A percentile compares a stretch with the other conserved stretches of the same genome.
Evolutionary conservation across 2,329 filamentous ascomycete genomes (phyloP).

Genomic region (Penicillium sp.): DNA sequence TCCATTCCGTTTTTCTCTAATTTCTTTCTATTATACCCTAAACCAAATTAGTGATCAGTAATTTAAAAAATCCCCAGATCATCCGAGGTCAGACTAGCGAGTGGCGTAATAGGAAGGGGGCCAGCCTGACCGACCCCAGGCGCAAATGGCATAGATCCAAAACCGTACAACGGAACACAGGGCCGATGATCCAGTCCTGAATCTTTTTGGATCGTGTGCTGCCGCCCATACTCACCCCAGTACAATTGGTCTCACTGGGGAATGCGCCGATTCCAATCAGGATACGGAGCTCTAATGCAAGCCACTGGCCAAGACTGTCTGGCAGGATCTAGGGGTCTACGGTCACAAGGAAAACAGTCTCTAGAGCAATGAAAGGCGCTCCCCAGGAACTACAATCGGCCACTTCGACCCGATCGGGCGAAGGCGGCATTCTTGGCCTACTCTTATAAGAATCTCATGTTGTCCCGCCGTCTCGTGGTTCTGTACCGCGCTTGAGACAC

Average conservation of each 20-base stretch:
- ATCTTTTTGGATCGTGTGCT: conserved; percentile 3
- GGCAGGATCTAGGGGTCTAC: conserved; percentile 8
- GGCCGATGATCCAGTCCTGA: conserved; percentile 18
- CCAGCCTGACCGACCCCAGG: background rate
- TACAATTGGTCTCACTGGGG: conserved; percentile 19
- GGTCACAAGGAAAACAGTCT: conserved; percentile 18
- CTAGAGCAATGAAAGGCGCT: conserved; percentile 14
- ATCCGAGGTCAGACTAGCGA: background rate
- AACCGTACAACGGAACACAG: conserved; percentile 8
- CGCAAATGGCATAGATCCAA: background rate
- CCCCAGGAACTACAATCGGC: background rate
- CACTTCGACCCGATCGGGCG: background rate
- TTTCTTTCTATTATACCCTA: background rate
- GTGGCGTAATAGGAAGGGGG: background rate
- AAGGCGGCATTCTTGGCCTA: background rate
- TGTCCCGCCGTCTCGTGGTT: conserved; percentile 6
- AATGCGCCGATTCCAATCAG: conserved; percentile 21
- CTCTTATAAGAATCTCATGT: conserved; percentile 20
- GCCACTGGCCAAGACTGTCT: conserved; percentile 16
- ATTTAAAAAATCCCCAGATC: background rate
- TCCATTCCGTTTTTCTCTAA: background rate
- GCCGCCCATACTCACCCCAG: background rate
- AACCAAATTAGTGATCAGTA: background rate
- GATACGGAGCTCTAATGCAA: conserved; percentile 20
- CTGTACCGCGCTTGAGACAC: conserved; percentile 5